A percentile compares a stretch with the other conserved stretches of the same genome.
Conservation (phyloP, 768 basidiomycete genomes). For the Tephrocybe sp. region DNA sequence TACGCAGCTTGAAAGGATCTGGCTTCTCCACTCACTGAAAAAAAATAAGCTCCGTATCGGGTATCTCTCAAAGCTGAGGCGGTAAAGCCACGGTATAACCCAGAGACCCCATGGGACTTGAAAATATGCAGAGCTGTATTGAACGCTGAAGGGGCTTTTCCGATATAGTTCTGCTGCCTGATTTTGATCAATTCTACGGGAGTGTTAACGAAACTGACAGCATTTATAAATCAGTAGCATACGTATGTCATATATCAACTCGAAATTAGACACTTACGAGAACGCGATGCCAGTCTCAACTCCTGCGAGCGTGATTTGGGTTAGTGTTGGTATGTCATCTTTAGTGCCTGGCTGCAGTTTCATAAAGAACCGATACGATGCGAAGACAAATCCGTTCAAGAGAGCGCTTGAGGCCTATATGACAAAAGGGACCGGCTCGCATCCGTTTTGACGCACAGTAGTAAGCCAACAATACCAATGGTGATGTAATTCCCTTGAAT, state of each 20-base stretch:
- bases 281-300: conserved; percentile 75
- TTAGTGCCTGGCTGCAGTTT: conserved; percentile 53
- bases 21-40: conserved; percentile 58
- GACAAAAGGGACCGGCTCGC: neutral
- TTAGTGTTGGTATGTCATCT: conserved; percentile 54
- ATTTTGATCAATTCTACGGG: conserved; percentile 91
- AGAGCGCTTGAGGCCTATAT: conserved; percentile 63
- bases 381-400: conserved; percentile 85
- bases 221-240: too few relatives aligned
- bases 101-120: conserved; percentile 52
- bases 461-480: conserved; percentile 52
- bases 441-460: too few relatives aligned
- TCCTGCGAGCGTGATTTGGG: conserved; percentile 76
- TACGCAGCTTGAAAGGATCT: too few relatives aligned
- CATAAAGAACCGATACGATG: conserved; percentile 80
- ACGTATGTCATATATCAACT: too few relatives aligned
- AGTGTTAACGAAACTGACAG: conserved; percentile 63
- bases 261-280: conserved; percentile 68
- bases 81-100: conserved; percentile 74
- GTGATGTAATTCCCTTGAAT: conserved; percentile 77
- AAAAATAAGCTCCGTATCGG: conserved; percentile 87
- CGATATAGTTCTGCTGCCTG: conserved; percentile 62
- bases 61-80: conserved; percentile 75
- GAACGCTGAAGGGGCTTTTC: conserved; percentile 44
- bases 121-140: conserved; percentile 58